A percentile compares a stretch with the other conserved stretches of the same genome.
Evolutionary conservation across 1,284 basidiomycete genomes (phyloP).

Genomic region (Sparassis latifolia): DNA sequence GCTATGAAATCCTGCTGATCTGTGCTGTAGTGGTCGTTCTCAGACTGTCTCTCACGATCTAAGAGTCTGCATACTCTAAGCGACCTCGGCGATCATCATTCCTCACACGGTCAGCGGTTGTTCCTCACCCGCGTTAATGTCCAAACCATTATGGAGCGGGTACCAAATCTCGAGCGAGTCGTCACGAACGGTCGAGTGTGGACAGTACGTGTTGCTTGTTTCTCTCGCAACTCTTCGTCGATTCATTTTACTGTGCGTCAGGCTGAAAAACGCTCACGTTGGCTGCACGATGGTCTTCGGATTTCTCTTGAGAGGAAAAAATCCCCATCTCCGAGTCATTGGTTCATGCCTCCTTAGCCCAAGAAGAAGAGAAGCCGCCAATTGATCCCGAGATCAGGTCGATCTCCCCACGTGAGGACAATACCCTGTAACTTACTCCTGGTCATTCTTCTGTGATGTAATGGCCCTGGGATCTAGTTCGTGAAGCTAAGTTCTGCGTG

Average conservation of each 20-base stretch:
- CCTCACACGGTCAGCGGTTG: constrained; percentile 27
- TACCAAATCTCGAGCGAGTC: constrained; percentile 38
- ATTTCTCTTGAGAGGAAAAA: constrained; percentile 17
- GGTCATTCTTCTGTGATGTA: too few relatives aligned
- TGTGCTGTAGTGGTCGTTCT: constrained; percentile 19
- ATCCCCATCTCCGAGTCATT: constrained; percentile 14
- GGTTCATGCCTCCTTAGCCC: constrained; percentile 21
- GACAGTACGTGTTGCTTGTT: constrained; percentile 36
- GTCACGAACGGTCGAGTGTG: constrained; percentile 50
- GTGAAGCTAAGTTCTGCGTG: too few relatives aligned
- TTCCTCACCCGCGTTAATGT: constrained; percentile 38
- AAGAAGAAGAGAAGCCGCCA: too few relatives aligned
- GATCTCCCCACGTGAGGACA: too few relatives aligned
- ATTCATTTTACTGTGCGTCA: background rate
- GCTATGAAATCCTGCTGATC: background rate
- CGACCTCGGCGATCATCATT: constrained; percentile 40
- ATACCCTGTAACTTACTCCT: too few relatives aligned
- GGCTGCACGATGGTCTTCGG: constrained; percentile 5
- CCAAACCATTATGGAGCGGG: constrained; percentile 34
- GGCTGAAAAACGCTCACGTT: constrained; percentile 10
- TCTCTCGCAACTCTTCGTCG: background rate
- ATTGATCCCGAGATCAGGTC: too few relatives aligned
- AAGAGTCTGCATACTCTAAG: constrained; percentile 39
- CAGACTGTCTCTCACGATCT: constrained; percentile 31
- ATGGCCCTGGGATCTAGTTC: too few relatives aligned